Evolutionary conservation across 768 basidiomycete genomes (phyloP), one percentile per base, ranked within the genome.

Genomic region (Coprinopsis marcescibilis): DNA sequence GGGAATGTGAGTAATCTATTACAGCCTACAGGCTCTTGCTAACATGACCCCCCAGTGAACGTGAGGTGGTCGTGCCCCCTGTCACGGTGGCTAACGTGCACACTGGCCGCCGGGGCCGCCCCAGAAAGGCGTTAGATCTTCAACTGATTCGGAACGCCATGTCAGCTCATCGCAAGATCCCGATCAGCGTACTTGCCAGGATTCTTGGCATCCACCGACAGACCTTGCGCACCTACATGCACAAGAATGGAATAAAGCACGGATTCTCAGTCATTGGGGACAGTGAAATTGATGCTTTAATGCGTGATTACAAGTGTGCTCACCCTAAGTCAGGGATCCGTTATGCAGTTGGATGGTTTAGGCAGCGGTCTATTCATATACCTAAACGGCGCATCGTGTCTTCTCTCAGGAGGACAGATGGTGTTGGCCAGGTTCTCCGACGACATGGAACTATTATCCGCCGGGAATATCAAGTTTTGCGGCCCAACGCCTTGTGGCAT

Each of bases 401-500:
- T 11, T 43, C 41, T 32, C 30, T 43, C 3, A 26, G 17, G 13
- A 23, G 41, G 3, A 24, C 26, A 27, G 26, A 24, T 19, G 15
- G 21, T 43, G 15, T 43, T 13, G 24, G 7, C 3, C 24, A 14
- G 25, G 8, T 4, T 10, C 4, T 43, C 4, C 41, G 20, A 27
- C 17, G 4, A 12, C 5, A 21, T n/a, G 35, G 12, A 33, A 11
- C 15, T 13, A 33, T 32, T n/a, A n/a, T n/a, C n/a, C 47, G 50
- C 1, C 47, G 60, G 1, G 60, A 63, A 5, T 69, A 69, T 46
- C 40, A 50, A 1, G 64, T 66, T 0, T 53, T 55, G 7, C 58
- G 59, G 2, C 57, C 64, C 17, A 66, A 66, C 43, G 57, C 60
- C 0, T 56, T 66, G 0, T 68, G 65, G 65, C 67, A 69, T 50